phyloP scores from a whole-genome alignment of 2,329 filamentous ascomycete species.

The Cytospora schulzeri region DNA sequence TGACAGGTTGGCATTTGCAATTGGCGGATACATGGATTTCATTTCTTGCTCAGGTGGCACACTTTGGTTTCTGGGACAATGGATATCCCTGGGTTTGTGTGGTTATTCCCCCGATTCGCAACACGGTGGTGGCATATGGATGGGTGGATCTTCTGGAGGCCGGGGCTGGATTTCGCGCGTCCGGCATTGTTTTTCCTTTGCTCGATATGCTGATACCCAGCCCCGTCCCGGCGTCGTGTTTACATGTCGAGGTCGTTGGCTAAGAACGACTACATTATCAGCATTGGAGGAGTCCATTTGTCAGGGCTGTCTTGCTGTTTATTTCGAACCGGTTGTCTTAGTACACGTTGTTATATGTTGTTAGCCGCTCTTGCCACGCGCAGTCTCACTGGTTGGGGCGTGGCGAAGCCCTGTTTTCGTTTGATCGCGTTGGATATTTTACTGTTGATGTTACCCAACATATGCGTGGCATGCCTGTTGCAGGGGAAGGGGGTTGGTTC shows the following conservation, averaged over 20 bases:
- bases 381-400: conserved; percentile 21
- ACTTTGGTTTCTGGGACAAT: conserved; percentile 16
- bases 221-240: conserved; percentile 13
- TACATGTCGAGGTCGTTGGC: conserved; percentile 16
- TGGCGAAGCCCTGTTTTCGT: conserved; percentile 4
- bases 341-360: conserved; percentile 20
- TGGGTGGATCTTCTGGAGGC: conserved; percentile 15
- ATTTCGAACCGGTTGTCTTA: conserved; percentile 18
- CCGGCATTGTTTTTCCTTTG: conserved; percentile 18
- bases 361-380: conserved; percentile 19
- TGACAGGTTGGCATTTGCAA: conserved; percentile 12
- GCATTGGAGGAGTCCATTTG: conserved; percentile 31
- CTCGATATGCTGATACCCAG: conserved; percentile 22
- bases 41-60: conserved; percentile 21
- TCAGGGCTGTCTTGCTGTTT: conserved; percentile 23
- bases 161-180: conserved; percentile 21
- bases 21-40: conserved; percentile 27
- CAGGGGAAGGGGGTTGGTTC: conserved; percentile 1
- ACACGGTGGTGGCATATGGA: conserved; percentile 18
- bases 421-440: neutral
- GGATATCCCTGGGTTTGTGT: conserved; percentile 25
- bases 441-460: conserved; percentile 1
- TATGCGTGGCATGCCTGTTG: neutral
- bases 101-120: conserved; percentile 19
- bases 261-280: conserved; percentile 18